Base-by-base conservation (phyloP, 163 green algal species). In the Smithsoniella earleae region DNA sequence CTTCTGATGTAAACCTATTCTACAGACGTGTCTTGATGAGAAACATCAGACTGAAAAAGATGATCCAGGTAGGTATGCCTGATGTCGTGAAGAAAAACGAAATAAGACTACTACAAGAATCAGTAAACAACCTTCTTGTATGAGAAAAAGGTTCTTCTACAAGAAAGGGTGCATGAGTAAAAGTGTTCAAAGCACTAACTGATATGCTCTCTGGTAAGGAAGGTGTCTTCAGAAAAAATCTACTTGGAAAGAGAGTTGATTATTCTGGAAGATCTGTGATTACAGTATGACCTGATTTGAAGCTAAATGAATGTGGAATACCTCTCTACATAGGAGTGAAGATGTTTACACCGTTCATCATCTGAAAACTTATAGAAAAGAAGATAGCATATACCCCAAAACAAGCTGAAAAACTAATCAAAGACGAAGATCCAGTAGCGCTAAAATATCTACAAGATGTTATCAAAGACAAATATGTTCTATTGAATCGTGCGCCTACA, bases 241-340 rank as follows among this genome's bases (percentile, higher is more conserved):
- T 89, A 78, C 73, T 89, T 76, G 84, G 84, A 66, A 89, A 88
- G 83, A 74, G 84, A 54, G 84, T 89, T 65, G 84, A 89, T 80
- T 89, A 87, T 84, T 89, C 84, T 46, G 84, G 84, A 31, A 75
- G 84, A 66, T 89, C 84, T n/a, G 84, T 89, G 73, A 89, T 89
- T 82, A 78, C 79, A 31, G 75, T 83, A 52, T 73, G 63, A 31
- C 85, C 85, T 73, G 49, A 80, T 73, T 79, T 88, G 76, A 77
- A 85, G 78, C 58, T 89, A 65, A 77, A 88, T 78, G 45, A 87
- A 78, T 89, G 83, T 83, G 85, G 84, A 73, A 75, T 89, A 73
- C 85, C 84, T 46, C 79, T 75, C 82, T 76, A 91, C 81, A 88
- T 91, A 78, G 86, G 81, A 62, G 62, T 88, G 49, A 82, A 87